Base-by-base conservation (phyloP, 768 basidiomycete genomes). In the Trametes cinnabarina region DNA sequence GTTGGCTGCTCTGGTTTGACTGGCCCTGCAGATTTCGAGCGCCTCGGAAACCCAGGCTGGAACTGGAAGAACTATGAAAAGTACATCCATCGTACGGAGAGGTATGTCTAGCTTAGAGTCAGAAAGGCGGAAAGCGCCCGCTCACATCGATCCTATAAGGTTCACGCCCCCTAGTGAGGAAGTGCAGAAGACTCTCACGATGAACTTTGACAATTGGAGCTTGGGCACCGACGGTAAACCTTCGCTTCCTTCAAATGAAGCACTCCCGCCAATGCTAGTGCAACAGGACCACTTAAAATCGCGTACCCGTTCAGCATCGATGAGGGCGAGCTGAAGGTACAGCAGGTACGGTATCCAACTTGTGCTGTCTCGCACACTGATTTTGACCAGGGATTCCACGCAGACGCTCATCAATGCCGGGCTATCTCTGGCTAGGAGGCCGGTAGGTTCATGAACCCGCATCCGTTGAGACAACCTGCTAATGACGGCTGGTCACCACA, bases 1-100 rank as follows among this genome's bases (percentile, higher is more conserved):
- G 20, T 32, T 43, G 23, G 43, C 2, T 25, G 20, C 15, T 1
- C 15, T 5, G 26, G n/a, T n/a, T n/a, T n/a, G n/a, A n/a, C n/a
- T n/a, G n/a, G n/a, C n/a, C n/a, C n/a, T 17, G 12, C 34, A 66
- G 69, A 68, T 23, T 52, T 66, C 25, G 67, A 66, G 54, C 56
- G 61, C 9, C 65, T 70, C 0, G 69, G 69, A 0, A 70, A 70
- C 51, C 66, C 67, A 0, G 67, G 67, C 1, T 70, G 66, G 67
- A 68, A 66, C 34, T 70, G 64, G 65, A 50, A 60, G 23, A 62
- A 65, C 37, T 63, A 55, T 32, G 51, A 65, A 41, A 61, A 63
- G 28, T 63, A 61, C 42, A 39, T 68, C 11, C 42, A 41, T 2
- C 64, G 63, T 15, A 60, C 63, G 3, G 69, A 70, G 55, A 64